Evolutionary conservation across 305 asterid genomes (phyloP).

Genomic region (Coffea humblotiana): DNA sequence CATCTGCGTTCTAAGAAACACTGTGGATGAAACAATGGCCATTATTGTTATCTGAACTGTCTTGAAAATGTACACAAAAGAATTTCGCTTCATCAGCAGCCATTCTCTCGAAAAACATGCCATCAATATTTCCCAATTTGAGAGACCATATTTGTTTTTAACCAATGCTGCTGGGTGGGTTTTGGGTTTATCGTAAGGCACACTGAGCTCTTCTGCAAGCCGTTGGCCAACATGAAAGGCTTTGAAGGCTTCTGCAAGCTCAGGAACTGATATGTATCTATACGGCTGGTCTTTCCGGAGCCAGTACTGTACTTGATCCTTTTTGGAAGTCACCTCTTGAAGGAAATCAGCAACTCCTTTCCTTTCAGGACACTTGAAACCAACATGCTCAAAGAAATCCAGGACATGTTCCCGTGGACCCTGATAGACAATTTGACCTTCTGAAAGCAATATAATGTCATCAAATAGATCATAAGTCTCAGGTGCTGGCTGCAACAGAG

Average conservation of each 20-base stretch:
- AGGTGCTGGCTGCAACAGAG: conserved; percentile 98
- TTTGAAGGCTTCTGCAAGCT: conserved; percentile 63
- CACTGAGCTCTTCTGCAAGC: conserved; percentile 57
- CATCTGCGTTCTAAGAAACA: conserved; percentile 87
- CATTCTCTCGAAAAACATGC: conserved; percentile 85
- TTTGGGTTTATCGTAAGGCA: conserved; percentile 62
- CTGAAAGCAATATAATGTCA: conserved; percentile 77
- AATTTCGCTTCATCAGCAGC: conserved; percentile 78
- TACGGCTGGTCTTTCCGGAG: conserved; percentile 60
- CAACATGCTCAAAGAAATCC: conserved; percentile 75
- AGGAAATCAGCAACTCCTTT: conserved; percentile 93
- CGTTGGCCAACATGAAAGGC: conserved; percentile 66
- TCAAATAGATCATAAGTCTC: conserved; percentile 87
- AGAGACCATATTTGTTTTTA: conserved; percentile 72
- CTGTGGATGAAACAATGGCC: conserved; percentile 79
- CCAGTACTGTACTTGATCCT: conserved; percentile 96
- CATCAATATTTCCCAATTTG: conserved; percentile 69
- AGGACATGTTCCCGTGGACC: conserved; percentile 84
- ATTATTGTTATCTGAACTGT: conserved; percentile 77
- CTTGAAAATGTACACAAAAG: conserved; percentile 81
- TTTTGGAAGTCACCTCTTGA: conserved; percentile 85
- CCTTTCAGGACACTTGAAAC: conserved; percentile 90
- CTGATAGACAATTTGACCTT: conserved; percentile 75
- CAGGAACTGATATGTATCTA: conserved; percentile 54
- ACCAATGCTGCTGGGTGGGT: conserved; percentile 93